These are phyloP conservation scores for Metschnikowia corniflorae DNA, from an alignment of 805 yeast species.

Conservation along the genomic window DNA sequence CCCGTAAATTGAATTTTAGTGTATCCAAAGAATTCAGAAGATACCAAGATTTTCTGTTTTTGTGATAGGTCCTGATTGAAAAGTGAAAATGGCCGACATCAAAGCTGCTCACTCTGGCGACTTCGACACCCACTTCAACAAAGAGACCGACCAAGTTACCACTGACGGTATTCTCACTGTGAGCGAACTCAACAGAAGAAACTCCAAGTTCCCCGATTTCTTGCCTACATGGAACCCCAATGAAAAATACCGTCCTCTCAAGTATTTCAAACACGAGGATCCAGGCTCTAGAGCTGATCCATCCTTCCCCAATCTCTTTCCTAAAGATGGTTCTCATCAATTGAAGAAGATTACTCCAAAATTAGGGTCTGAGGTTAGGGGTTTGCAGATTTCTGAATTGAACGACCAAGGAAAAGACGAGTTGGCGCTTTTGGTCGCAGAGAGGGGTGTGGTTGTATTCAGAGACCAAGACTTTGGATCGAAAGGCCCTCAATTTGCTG, in stretches of 20 bases:
- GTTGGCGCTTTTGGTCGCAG: conserved; percentile 63
- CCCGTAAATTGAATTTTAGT: too few species aligned
- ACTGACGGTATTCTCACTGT: conserved; percentile 48
- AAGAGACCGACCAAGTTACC: conserved; percentile 42
- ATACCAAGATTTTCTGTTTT: too few species aligned
- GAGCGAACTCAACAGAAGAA: conserved; percentile 25
- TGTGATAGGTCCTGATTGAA: too few species aligned
- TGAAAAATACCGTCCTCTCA: conserved; percentile 48
- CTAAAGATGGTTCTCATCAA: conserved; percentile 24
- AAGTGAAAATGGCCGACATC: conserved; percentile 7
- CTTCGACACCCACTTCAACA: conserved; percentile 47
- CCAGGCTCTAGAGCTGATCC: conserved; percentile 69
- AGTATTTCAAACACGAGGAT: conserved; percentile 55
- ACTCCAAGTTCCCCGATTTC: conserved; percentile 48
- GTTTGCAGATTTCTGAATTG: conserved; percentile 56
- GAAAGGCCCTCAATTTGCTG: conserved; percentile 47
- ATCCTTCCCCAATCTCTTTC: conserved; percentile 48
- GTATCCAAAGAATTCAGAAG: too few species aligned
- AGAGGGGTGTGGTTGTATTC: conserved; percentile 65
- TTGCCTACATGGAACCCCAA: conserved; percentile 69
- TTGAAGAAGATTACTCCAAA: conserved; percentile 57
- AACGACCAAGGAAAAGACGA: conserved; percentile 59
- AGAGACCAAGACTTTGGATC: conserved; percentile 57
- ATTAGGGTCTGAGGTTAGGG: conserved; percentile 62
- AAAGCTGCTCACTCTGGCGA: conserved; percentile 24